phyloP scores from a whole-genome alignment of 768 basidiomycete genomes.

The Leccinum longicurvipes region DNA sequence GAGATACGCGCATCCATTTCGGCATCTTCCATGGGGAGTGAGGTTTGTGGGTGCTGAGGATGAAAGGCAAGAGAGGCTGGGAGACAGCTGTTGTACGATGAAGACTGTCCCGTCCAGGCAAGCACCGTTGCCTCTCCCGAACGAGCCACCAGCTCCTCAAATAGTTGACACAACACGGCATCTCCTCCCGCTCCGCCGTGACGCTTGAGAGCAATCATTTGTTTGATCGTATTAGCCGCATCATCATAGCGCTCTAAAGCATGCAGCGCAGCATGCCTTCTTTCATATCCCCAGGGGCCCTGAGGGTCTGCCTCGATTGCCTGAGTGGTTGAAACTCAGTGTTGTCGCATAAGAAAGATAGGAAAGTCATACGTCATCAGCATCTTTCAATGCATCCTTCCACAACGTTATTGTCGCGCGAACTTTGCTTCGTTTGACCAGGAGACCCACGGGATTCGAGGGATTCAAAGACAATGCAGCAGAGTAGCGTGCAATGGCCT shows the following conservation, averaged over 20 bases:
- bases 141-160: too few species aligned
- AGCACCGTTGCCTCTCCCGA: too few species aligned
- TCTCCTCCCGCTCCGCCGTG: too few species aligned
- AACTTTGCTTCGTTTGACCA: constrained; percentile 7
- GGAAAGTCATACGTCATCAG: too few species aligned
- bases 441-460: not conserved
- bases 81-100: constrained; percentile 14
- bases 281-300: not conserved
- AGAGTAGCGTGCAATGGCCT: constrained; percentile 1
- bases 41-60: not conserved
- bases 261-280: constrained; percentile 1
- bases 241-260: not conserved
- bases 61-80: constrained; percentile 1
- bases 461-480: too few species aligned
- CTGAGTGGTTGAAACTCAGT: not conserved
- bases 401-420: not conserved
- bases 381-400: constrained; percentile 8
- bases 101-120: constrained; percentile 9
- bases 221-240: not conserved
- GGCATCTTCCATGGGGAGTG: not conserved
- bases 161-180: too few species aligned
- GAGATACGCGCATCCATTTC: not conserved
- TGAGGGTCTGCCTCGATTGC: not conserved
- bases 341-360: too few species aligned
- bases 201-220: too few species aligned